Evolutionary conservation across 2,329 filamentous ascomycete genomes (phyloP).

Genomic region (Xylaria sp.): DNA sequence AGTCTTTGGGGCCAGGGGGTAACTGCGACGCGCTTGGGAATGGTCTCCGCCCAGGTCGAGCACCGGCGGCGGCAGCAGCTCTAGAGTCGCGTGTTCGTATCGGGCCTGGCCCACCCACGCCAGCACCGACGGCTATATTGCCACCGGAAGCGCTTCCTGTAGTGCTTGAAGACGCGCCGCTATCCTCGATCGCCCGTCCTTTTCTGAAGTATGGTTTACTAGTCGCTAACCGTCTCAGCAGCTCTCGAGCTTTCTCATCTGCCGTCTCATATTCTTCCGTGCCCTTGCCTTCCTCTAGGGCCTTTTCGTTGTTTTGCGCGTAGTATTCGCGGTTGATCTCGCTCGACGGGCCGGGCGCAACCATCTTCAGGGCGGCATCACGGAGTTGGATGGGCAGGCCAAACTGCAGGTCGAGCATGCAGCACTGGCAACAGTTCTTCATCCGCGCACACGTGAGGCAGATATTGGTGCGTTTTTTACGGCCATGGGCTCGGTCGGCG

Average conservation of each 20-base stretch:
- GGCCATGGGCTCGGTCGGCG: slow-evolving; percentile 84
- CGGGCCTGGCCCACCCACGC: slow-evolving; percentile 74
- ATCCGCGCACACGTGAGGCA: slow-evolving; percentile 95
- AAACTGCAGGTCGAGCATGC: slow-evolving; percentile 97
- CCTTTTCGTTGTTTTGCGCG: slow-evolving; percentile 95
- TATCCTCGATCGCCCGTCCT: slow-evolving; percentile 77
- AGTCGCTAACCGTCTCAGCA: slow-evolving; percentile 84
- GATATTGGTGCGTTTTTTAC: slow-evolving; percentile 93
- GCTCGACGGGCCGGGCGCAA: slow-evolving; percentile 90
- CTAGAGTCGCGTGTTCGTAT: slow-evolving; percentile 78
- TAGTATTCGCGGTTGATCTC: slow-evolving; percentile 97
- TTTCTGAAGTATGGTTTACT: slow-evolving; percentile 97
- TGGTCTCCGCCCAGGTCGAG: slow-evolving; percentile 63
- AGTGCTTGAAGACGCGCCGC: slow-evolving; percentile 53
- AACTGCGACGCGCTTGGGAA: slow-evolving; percentile 79
- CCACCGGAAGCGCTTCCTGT: slow-evolving; percentile 56
- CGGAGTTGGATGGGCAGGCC: slow-evolving; percentile 93
- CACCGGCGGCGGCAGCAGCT: slow-evolving; percentile 63
- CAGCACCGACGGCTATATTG: slow-evolving; percentile 64
- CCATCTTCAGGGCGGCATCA: slow-evolving; percentile 97
- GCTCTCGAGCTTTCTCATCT: slow-evolving; percentile 93
- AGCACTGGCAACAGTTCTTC: slow-evolving; percentile 99
- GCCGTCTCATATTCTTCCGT: slow-evolving; percentile 96
- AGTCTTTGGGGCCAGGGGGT: slow-evolving; percentile 86
- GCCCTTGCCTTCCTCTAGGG: slow-evolving; percentile 89